These are phyloP conservation scores for Pseudomonodictys pantanalensis DNA, from an alignment of 495 filamentous ascomycete species.

Conservation along the genomic window DNA sequence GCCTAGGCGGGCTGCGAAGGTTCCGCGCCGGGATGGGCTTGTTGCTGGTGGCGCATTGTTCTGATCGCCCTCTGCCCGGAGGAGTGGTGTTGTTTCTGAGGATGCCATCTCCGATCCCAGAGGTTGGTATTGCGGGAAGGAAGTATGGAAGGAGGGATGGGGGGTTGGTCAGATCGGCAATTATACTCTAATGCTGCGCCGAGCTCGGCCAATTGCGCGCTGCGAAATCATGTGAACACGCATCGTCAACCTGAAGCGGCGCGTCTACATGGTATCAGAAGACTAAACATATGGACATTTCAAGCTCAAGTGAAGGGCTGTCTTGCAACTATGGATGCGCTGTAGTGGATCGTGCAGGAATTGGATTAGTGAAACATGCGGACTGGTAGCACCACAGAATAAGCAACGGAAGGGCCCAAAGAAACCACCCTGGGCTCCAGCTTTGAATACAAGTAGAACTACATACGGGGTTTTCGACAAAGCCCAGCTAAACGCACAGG, in stretches of 20 bases:
- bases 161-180: background rate
- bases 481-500: background rate
- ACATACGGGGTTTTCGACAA: no score
- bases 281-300: no score
- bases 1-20: slow-evolving; percentile 47
- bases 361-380: no score
- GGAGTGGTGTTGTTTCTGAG: background rate
- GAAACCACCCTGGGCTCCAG: no score
- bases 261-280: background rate
- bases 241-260: background rate
- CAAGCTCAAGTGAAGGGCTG: no score
- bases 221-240: background rate
- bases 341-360: no score
- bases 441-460: no score
- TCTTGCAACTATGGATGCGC: no score
- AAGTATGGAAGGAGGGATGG: background rate
- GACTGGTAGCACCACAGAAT: no score
- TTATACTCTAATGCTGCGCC: background rate
- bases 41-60: background rate
- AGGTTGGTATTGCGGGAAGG: background rate
- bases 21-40: background rate
- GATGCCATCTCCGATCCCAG: no score
- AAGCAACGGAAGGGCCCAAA: no score
- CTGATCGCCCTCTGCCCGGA: background rate
- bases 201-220: background rate